Evolutionary conservation across 192 early-diverging fungal genomes (phyloP), one percentile per base, ranked within the genome.

Genomic region (Gaertneriomyces sp.): DNA sequence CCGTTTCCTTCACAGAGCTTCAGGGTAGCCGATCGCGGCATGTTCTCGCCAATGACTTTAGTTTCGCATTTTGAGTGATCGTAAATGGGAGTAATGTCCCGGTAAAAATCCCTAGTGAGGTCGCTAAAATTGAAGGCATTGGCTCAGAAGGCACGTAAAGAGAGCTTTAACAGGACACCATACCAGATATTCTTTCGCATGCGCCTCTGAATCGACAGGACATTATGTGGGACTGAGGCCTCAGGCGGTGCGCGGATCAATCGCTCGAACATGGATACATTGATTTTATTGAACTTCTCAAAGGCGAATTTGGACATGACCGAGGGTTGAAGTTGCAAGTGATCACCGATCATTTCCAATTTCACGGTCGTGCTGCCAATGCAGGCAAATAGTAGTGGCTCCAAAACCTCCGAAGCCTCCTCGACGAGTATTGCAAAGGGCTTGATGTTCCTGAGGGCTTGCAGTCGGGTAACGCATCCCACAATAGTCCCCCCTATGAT

Each of bases 401-500:
- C 73, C 40, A 74, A 12, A 16, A 74, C 73, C 63, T 74, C 73
- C 7, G 73, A 74, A 11, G 73, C 73, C 53, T 75, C 74, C 44
- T 75, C 74, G 16, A 74, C 65, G 17, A 75, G 12, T 19, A 75
- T 51, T 38, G 74, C 74, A 74, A 75, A 75, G 9, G 74, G 74
- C 17, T 75, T 75, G 12, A 73, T 75, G 25, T 19, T 53, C 19
- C 65, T 11, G 51, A 75, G 76, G 59, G 74, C 65, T 11, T 69
- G 53, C 9, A 75, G 60, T 10, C 74, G 74, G 9, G 73, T 45
- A 61, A 75, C 76, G 42, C 72, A 76, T 7, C 74, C 74, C 19
- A 75, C 74, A 42, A 75, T 75, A 14, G 74, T 75, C 20, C 74
- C 74, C 9, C 73, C 74, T 53, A 75, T 75, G n/a, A 75, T 66